Evolutionary conservation across 352 stramenopile species (phyloP), one percentile per base, ranked within the genome.

Genomic region (Lagenidium giganteum): DNA sequence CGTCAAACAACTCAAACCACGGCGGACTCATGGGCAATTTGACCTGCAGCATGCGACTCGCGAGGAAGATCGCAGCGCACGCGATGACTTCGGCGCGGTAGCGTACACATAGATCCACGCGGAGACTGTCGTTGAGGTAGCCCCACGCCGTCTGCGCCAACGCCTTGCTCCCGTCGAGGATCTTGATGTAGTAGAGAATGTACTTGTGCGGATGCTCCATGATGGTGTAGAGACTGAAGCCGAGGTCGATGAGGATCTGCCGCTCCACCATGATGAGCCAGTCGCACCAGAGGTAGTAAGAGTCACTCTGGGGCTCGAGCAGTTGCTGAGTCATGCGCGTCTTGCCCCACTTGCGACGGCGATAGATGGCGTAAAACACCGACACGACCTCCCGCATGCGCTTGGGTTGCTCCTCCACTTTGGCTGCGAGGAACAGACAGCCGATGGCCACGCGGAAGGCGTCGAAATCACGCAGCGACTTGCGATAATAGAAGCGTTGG

Each of bases 171-270:
- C 69, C 72, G 34, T 88, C 73, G 40, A 96, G 61, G 32, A 95
- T 67, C 45, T 95, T 95, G 50, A 96, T 61, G 52, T 96, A 96
- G 63, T 96, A 97, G 34, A 96, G 48, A 42, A 97, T 88, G 53
- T 91, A 97, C 70, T 96, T 95, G 74, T 97, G 89, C 35, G 87
- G 84, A 51, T 97, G 89, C 52, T 96, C 84, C 48, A 84, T 90
- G 53, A 95, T 83, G 40, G 77, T 92, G 64, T 97, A 96, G 42
- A 97, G 64, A 33, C 81, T 90, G 46, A 97, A 97, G 41, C 89
- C 89, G n/a, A 96, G 52, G 32, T 96, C 84, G 39, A 96, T 96
- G 28, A 97, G 82, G 30, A 97, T 61, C 49, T 95, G 77, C 12
- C 84, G 61, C 61, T 97, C 89, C 13, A 95, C 70, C 46, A 84